Conservation (phyloP, 2,329 filamentous ascomycete species). For the Fusarium sp. region DNA sequence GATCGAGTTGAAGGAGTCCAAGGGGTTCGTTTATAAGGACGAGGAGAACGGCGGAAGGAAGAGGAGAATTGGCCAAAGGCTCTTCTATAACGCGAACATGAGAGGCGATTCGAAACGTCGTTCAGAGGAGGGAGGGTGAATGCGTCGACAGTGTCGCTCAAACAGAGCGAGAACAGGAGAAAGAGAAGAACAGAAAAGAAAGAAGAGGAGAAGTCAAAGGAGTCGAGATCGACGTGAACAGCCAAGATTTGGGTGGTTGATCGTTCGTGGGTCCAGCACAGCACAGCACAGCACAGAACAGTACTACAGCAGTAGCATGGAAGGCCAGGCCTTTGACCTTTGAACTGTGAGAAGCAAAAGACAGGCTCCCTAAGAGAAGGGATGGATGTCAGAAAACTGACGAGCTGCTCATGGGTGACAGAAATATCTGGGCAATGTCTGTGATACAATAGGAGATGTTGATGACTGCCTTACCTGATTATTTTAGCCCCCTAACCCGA, state of each 20-base stretch:
- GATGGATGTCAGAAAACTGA: not conserved
- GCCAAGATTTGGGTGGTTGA: constrained; percentile 31
- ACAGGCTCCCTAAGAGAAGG: not conserved
- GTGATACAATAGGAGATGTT: too few species aligned
- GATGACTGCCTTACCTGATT: not conserved
- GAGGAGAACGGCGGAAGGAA: constrained; percentile 24
- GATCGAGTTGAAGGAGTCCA: constrained; percentile 19
- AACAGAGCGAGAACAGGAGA: constrained; percentile 31
- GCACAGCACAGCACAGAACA: not conserved
- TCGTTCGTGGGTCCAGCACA: constrained; percentile 38
- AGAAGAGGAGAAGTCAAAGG: constrained; percentile 31
- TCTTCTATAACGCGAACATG: constrained; percentile 53
- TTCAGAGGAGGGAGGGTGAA: not conserved
- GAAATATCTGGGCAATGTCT: not conserved
- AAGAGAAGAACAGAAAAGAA: constrained; percentile 10
- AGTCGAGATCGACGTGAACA: constrained; percentile 39
- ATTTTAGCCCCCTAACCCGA: not conserved
- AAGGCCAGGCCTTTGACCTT: not conserved
- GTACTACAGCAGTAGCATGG: not conserved
- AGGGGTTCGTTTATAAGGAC: constrained; percentile 17
- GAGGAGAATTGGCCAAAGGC: constrained; percentile 36
- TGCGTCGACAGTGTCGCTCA: constrained; percentile 28
- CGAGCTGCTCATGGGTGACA: not conserved
- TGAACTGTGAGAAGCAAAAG: not conserved
- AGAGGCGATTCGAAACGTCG: constrained; percentile 31